phyloP scores from a whole-genome alignment of 129 eudicot species.

The Rutidosis leptorrhynchoides region DNA sequence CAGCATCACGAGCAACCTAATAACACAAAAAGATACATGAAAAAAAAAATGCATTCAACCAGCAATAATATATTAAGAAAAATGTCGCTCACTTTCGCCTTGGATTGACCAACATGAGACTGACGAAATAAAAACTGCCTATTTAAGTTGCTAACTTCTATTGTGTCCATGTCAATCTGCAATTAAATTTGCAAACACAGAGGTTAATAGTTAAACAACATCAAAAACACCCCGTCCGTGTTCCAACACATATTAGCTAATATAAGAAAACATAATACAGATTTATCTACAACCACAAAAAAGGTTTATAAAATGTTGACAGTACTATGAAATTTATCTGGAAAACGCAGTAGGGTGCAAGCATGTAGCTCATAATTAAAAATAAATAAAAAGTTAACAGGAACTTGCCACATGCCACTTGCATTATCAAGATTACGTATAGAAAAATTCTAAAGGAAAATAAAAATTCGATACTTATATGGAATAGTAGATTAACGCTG shows the following conservation, averaged over 20 bases:
- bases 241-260: conserved; percentile 15
- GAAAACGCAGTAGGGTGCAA: background rate
- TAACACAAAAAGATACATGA: conserved; percentile 2
- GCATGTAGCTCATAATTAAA: background rate
- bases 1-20: conserved; percentile 98
- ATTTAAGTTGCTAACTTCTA: conserved; percentile 95
- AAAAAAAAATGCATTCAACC: background rate
- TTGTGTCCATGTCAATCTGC: conserved; percentile 99
- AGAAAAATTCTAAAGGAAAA: background rate
- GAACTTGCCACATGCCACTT: background rate
- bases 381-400: background rate
- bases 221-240: background rate
- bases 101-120: conserved; percentile 92
- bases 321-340: background rate
- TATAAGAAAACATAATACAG: background rate
- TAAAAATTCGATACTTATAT: background rate
- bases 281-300: conserved; percentile 8
- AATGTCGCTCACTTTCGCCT: conserved; percentile 77
- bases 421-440: background rate
- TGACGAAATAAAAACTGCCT: conserved; percentile 92
- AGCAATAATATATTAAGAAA: background rate
- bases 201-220: background rate
- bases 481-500: no score
- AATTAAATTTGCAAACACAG: conserved; percentile 13
- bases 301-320: background rate